Percentiles rank a stretch among this genome's conserved stretches.
phyloP scores from a whole-genome alignment of 306 rosid species.

The Rubus idaeus region DNA sequence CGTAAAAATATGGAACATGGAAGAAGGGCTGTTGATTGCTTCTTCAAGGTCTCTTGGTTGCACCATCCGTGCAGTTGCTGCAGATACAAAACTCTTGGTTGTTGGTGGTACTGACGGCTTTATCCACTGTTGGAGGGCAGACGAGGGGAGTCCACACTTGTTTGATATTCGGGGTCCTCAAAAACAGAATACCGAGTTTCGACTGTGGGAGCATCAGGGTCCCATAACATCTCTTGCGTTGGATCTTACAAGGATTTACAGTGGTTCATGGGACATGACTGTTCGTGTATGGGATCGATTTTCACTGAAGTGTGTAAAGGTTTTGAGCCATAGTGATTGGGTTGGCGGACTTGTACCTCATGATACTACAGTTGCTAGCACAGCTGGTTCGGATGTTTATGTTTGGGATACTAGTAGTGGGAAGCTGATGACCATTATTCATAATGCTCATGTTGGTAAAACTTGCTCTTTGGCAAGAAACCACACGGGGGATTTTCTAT shows the following conservation, averaged over 20 bases:
- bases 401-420: conserved; percentile 76
- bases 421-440: conserved; percentile 45
- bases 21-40: conserved; percentile 74
- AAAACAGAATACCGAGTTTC: conserved; percentile 52
- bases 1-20: conserved; percentile 91
- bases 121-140: conserved; percentile 89
- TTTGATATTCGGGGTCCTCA: conserved; percentile 68
- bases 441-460: conserved; percentile 71
- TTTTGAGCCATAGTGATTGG: conserved; percentile 92
- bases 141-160: conserved; percentile 66
- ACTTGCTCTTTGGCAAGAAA: conserved; percentile 69
- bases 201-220: conserved; percentile 95
- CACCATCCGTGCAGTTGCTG: conserved; percentile 88
- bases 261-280: conserved; percentile 98
- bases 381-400: conserved; percentile 85
- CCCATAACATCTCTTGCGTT: conserved; percentile 86
- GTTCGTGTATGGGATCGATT: conserved; percentile 88
- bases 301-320: conserved; percentile 53
- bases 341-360: conserved; percentile 84
- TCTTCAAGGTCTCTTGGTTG: conserved; percentile 80
- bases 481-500: conserved; percentile 75
- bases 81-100: conserved; percentile 61
- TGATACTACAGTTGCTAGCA: conserved; percentile 63
- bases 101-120: conserved; percentile 93
- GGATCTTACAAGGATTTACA: conserved; percentile 80